Conservation (phyloP, 2,329 filamentous ascomycete species). For the Hymenoscyphus fructigenus region DNA sequence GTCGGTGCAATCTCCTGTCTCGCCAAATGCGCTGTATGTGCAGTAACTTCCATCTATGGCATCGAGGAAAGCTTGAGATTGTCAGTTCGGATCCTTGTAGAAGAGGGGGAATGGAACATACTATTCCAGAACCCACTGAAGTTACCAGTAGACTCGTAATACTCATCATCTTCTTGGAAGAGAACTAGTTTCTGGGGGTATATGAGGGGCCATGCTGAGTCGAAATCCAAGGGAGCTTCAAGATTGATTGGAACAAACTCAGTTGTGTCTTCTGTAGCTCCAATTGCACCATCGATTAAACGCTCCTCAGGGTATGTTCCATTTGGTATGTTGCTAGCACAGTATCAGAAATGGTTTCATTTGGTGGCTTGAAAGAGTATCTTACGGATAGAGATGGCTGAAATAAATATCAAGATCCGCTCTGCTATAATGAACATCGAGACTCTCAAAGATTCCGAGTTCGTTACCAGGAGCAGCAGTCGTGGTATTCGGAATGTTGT, state of each 20-base stretch:
- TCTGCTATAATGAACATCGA: constrained; percentile 48
- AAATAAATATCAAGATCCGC: constrained; percentile 50
- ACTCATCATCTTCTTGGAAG: constrained; percentile 46
- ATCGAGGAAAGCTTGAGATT: constrained; percentile 39
- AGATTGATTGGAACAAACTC: constrained; percentile 43
- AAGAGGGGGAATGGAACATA: constrained; percentile 42
- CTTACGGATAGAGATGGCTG: constrained; percentile 44
- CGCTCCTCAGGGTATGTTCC: constrained; percentile 42
- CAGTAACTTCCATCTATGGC: constrained; percentile 48
- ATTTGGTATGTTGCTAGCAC: constrained; percentile 37
- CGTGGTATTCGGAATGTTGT: constrained; percentile 43
- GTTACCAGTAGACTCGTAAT: constrained; percentile 23
- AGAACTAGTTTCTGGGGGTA: constrained; percentile 51
- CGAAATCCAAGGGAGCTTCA: constrained; percentile 41
- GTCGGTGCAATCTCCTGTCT: constrained; percentile 42
- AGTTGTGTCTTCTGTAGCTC: constrained; percentile 36
- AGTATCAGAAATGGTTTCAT: constrained; percentile 20
- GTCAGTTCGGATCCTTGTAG: constrained; percentile 30
- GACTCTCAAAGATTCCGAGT: constrained; percentile 46
- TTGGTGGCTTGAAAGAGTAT: constrained; percentile 30
- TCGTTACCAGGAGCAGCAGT: constrained; percentile 41
- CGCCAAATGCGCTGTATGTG: constrained; percentile 46
- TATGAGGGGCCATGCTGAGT: constrained; percentile 49
- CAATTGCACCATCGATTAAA: constrained; percentile 39
- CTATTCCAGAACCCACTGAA: constrained; percentile 45